A percentile compares a stretch with the other conserved stretches of the same genome.
phyloP scores from a whole-genome alignment of 2,329 filamentous ascomycete genomes.

The Ophiostoma montium region DNA sequence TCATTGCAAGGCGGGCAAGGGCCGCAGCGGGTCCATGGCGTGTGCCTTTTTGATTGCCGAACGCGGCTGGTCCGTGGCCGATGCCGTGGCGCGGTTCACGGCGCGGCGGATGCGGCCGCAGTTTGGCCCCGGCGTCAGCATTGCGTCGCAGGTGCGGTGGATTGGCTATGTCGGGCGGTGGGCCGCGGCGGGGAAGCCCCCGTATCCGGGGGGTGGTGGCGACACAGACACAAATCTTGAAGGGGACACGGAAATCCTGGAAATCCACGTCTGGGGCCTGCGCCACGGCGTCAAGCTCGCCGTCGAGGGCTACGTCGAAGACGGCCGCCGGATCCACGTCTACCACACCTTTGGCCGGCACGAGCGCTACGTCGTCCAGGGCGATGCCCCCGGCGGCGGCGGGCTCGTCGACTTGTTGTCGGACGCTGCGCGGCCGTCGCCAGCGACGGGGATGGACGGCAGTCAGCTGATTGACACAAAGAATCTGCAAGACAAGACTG shows the following conservation, averaged over 20 bases:
- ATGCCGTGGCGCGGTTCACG: slow-evolving; percentile 49
- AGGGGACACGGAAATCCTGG: slow-evolving; percentile 66
- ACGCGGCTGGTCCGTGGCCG: slow-evolving; percentile 45
- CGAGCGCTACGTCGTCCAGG: slow-evolving; percentile 58
- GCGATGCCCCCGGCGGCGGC: slow-evolving; percentile 33
- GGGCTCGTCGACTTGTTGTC: slow-evolving; percentile 37
- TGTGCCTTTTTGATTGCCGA: slow-evolving; percentile 87
- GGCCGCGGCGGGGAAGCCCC: slow-evolving; percentile 40
- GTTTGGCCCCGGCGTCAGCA: slow-evolving; percentile 76
- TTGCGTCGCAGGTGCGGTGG: slow-evolving; percentile 82
- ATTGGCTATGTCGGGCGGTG: slow-evolving; percentile 80
- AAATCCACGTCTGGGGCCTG: slow-evolving; percentile 82
- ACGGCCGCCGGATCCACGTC: slow-evolving; percentile 71
- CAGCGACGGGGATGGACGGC: not conserved
- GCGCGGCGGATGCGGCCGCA: slow-evolving; percentile 75
- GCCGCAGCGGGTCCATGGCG: slow-evolving; percentile 73
- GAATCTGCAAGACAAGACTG: no score
- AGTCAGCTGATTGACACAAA: no score
- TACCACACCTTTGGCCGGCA: slow-evolving; percentile 66
- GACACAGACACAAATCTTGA: slow-evolving; percentile 29
- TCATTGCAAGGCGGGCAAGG: slow-evolving; percentile 96
- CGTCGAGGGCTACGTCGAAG: slow-evolving; percentile 75
- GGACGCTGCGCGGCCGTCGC: slow-evolving; percentile 29
- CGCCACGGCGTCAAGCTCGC: slow-evolving; percentile 76
- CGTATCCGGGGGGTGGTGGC: slow-evolving; percentile 32